These are phyloP conservation scores for Pholiota adiposa DNA, from an alignment of 1,284 basidiomycete genomes.

Conservation along the genomic window DNA sequence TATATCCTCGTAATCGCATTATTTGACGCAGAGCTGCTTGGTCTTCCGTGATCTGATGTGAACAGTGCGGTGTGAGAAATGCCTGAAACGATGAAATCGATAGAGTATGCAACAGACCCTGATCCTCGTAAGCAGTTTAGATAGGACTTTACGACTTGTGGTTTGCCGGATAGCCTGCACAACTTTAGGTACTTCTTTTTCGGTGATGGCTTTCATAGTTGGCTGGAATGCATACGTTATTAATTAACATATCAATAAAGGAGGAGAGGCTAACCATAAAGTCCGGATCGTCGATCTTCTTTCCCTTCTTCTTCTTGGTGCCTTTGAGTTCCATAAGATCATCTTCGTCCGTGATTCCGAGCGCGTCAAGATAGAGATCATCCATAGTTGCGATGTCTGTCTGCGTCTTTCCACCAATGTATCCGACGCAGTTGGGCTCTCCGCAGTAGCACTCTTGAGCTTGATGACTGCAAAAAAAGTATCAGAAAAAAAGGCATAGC, in stretches of 20 bases:
- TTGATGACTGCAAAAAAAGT: conserved; percentile 71
- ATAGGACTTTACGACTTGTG: conserved; percentile 81
- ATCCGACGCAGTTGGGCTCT: conserved; percentile 94
- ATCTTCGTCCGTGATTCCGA: conserved; percentile 93
- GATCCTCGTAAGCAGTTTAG: conserved; percentile 86
- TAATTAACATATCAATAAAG: conserved; percentile 3
- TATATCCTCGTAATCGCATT: conserved; percentile 94
- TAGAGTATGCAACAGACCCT: conserved; percentile 53
- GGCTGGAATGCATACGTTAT: conserved; percentile 45
- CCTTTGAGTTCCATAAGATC: conserved; percentile 84
- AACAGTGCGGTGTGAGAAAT: not conserved
- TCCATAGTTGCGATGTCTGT: conserved; percentile 95
- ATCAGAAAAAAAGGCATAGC: not conserved
- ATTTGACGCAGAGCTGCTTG: conserved; percentile 80
- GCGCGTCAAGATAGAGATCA: conserved; percentile 94
- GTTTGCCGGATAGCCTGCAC: conserved; percentile 93
- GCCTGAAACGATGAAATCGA: not conserved
- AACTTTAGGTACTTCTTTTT: conserved; percentile 88
- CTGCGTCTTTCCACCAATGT: conserved; percentile 98
- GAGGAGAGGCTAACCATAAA: conserved; percentile 64
- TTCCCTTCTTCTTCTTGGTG: conserved; percentile 88
- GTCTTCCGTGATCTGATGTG: conserved; percentile 81
- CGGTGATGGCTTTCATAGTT: conserved; percentile 73
- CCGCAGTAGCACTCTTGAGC: conserved; percentile 97
- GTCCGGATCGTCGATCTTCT: conserved; percentile 90